Evolutionary conservation across 2,329 filamentous ascomycete species (phyloP), one percentile per base, ranked within the genome.

Genomic region (Fusarium mundagurra): DNA sequence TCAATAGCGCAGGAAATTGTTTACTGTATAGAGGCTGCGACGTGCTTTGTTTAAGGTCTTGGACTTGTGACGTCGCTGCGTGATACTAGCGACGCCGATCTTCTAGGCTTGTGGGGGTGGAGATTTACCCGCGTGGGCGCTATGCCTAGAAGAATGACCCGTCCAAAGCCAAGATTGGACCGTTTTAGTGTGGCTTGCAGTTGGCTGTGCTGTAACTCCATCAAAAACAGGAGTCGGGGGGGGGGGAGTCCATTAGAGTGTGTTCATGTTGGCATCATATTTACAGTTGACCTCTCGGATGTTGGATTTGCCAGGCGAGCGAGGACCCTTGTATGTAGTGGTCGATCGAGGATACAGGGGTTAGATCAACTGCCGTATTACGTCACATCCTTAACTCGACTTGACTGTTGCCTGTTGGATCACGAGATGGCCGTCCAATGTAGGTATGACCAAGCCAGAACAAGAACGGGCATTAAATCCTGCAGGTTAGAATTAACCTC

Each of bases 1-100:
- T 34, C 31, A 24, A 36, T 34, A 36, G 34, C 27, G n/a, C 41
- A 60, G 44, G 63, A 31, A 41, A 68, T 38, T 44, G 20, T 45
- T 29, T 55, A n/a, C n/a, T n/a, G n/a, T n/a, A 29, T 51, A 55
- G 41, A 41, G 34, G 48, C 68, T 53, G 62, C 67, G 69, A 67
- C 68, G 55, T 63, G 54, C 27, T 63, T 68, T 75, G 72, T 60
- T 69, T 65, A 58, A 67, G 43, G 53, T 51, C 43, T 38, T 69
- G 47, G 39, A 59, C 69, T 69, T 65, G 73, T 78, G 76, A 78
- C 72, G 61, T 74, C 61, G 72, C 57, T 67, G 66, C 76, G 75
- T 78, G 76, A 78, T 77, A 64, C 57, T 65, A 67, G 67, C 61
- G 44, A 69, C 61, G 67, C 47, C 59, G 71, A 73, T 73, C 71